These are phyloP conservation scores for Candida corydali DNA, from an alignment of 805 yeast genomes.

Conservation along the genomic window DNA sequence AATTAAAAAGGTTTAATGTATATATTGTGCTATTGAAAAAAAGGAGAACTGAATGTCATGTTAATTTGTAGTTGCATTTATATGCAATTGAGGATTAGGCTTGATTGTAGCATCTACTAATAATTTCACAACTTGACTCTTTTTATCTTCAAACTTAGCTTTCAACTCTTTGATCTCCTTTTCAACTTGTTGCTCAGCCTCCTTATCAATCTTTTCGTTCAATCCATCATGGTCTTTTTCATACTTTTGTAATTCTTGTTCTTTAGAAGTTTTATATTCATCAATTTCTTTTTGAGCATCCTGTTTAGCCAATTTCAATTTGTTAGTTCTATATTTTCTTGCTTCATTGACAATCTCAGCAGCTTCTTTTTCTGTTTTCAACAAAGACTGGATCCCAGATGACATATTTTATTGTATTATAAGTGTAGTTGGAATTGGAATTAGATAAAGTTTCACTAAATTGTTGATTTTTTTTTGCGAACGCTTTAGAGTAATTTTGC, in stretches of 20 bases:
- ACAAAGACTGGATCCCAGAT: slow-evolving; percentile 64
- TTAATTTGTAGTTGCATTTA: slow-evolving; percentile 48
- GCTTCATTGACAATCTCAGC: slow-evolving; percentile 93
- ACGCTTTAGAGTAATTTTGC: too few species aligned
- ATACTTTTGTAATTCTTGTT: slow-evolving; percentile 68
- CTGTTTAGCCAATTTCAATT: slow-evolving; percentile 87
- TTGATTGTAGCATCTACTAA: slow-evolving; percentile 74
- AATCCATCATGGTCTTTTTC: slow-evolving; percentile 72
- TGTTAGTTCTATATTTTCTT: slow-evolving; percentile 81
- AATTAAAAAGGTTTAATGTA: slow-evolving; percentile 1
- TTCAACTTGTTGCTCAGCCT: slow-evolving; percentile 73
- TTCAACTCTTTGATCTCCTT: slow-evolving; percentile 67
- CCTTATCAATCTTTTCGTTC: slow-evolving; percentile 71
- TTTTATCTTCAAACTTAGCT: slow-evolving; percentile 58
- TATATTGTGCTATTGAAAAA: background rate
- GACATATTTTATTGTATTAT: slow-evolving; percentile 14
- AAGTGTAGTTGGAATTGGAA: background rate
- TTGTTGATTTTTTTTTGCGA: background rate
- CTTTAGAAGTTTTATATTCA: slow-evolving; percentile 80
- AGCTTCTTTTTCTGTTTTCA: slow-evolving; percentile 95
- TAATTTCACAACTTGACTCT: slow-evolving; percentile 63
- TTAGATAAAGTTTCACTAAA: background rate
- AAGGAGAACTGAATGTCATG: background rate
- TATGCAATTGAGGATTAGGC: slow-evolving; percentile 80
- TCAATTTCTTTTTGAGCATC: slow-evolving; percentile 91